phyloP scores from a whole-genome alignment of 805 yeast species.

The Hanseniaspora lindneri region DNA sequence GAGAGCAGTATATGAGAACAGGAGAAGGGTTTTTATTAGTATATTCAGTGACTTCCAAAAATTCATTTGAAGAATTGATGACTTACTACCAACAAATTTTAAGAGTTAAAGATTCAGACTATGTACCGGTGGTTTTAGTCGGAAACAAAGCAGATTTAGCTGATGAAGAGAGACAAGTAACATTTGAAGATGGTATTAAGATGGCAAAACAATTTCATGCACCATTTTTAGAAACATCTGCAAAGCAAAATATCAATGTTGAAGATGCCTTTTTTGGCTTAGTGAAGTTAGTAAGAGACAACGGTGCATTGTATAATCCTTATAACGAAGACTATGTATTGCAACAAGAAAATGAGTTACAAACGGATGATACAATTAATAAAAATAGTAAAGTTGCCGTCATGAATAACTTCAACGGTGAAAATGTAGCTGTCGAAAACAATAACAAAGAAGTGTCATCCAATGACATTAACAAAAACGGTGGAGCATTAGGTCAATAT shows the following conservation, averaged over 20 bases:
- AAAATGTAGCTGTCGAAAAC: no score
- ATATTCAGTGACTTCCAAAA: conserved; percentile 74
- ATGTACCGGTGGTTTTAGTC: conserved; percentile 67
- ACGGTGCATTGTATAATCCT: conserved; percentile 27
- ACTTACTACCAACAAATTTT: conserved; percentile 69
- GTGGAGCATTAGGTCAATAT: no score
- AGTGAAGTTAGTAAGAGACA: conserved; percentile 44
- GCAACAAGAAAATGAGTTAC: neutral
- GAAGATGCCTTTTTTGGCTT: conserved; percentile 68
- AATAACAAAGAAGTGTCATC: no score
- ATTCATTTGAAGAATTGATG: conserved; percentile 73
- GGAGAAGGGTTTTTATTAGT: conserved; percentile 90
- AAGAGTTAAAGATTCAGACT: conserved; percentile 63
- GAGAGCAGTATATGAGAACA: conserved; percentile 90
- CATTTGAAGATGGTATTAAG: conserved; percentile 49
- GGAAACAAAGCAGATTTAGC: conserved; percentile 73
- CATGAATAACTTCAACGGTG: no score
- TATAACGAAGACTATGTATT: conserved; percentile 18
- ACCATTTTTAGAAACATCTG: conserved; percentile 82
- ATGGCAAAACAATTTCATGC: conserved; percentile 56
- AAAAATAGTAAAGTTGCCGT: no score
- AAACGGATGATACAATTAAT: no score
- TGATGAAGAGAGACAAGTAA: conserved; percentile 54
- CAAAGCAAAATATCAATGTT: conserved; percentile 82
- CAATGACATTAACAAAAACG: no score